A percentile compares a stretch with the other conserved stretches of the same genome.
phyloP scores from a whole-genome alignment of 139 green algal genomes.

The Picochlorum sp. region DNA sequence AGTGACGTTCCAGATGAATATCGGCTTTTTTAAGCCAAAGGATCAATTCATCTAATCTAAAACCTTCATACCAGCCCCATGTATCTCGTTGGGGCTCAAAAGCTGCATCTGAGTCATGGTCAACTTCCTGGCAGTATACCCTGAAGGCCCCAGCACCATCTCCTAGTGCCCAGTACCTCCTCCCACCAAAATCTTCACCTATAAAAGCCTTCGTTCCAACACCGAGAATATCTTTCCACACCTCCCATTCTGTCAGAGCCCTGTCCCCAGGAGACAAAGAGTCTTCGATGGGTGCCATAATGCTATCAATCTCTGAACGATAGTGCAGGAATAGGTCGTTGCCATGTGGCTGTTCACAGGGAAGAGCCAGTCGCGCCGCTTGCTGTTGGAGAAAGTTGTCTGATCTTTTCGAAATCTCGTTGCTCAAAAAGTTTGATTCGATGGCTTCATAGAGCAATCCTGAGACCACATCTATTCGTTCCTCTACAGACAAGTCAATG shows the following conservation, averaged over 20 bases:
- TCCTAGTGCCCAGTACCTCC: constrained; percentile 78
- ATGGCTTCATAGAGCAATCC: constrained; percentile 51
- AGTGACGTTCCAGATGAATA: constrained; percentile 34
- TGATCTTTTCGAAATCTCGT: constrained; percentile 40
- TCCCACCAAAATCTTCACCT: constrained; percentile 47
- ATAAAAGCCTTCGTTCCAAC: constrained; percentile 57
- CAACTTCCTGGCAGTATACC: constrained; percentile 56
- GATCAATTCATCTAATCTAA: constrained; percentile 24
- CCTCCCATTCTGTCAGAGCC: not conserved
- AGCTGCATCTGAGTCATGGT: not conserved
- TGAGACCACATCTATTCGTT: constrained; percentile 53
- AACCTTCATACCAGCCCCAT: constrained; percentile 47
- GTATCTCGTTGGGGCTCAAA: not conserved
- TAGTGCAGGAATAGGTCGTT: too few relatives aligned
- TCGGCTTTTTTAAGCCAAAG: constrained; percentile 23
- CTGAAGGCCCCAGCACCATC: constrained; percentile 46
- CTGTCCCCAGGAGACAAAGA: too few relatives aligned
- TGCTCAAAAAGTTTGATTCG: constrained; percentile 41
- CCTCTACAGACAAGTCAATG: constrained; percentile 29
- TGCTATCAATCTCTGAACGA: too few relatives aligned
- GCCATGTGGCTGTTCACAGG: too few relatives aligned
- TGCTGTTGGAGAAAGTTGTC: constrained; percentile 25
- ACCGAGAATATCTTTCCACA: constrained; percentile 12
- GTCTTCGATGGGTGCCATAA: too few relatives aligned
- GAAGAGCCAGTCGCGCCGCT: too few relatives aligned